Base-by-base conservation (phyloP, 2,329 filamentous ascomycete genomes). In the Paraphaeosphaeria sporulosa region DNA sequence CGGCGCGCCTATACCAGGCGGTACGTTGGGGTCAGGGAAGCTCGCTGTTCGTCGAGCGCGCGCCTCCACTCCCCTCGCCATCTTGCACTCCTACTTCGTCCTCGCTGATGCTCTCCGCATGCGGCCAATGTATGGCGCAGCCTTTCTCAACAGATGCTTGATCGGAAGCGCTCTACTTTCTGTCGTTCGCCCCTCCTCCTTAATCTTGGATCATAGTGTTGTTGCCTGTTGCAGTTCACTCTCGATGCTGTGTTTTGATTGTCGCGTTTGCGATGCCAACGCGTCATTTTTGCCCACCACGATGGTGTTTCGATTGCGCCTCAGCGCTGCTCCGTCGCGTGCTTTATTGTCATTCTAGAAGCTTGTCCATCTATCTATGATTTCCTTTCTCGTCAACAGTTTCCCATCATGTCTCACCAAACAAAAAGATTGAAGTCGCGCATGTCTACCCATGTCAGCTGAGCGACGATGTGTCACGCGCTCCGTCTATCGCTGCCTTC, bases 291-390 rank as follows among this genome's bases (percentile, higher is more conserved):
- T 32, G 44, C 57, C 50, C 48, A 48, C 42, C 57, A 56, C 60
- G 58, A 49, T 65, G 63, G 61, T 68, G 70, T 71, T 72, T 70
- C 64, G 62, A 67, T 63, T 67, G 30, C 52, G 61, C 64, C 59
- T 55, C 64, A 65, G 63, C 64, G 60, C 50, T 59, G 50, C 53
- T 46, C 54, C 32, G 23, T 46, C 54, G 43, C 32, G 19, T 50
- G 5, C 13, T 58, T 30, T 36, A 8, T 32, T 32, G 30, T 32
- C 8, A 8, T 32, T 12, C 19, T 47, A 38, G 42, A 13, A 17
- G 27, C 23, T 32, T 53, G 3, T 21, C 19, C 36, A 30, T 42
- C 25, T 47, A 15, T 30, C 17, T n/a, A 15, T 30, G 23, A 36
- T 15, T 12, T 7, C 15, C 42, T 9, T 15, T 27, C 25, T 19